These are phyloP conservation scores for Lactifluus rugatus DNA, from an alignment of 768 basidiomycete genomes.

Conservation along the genomic window DNA sequence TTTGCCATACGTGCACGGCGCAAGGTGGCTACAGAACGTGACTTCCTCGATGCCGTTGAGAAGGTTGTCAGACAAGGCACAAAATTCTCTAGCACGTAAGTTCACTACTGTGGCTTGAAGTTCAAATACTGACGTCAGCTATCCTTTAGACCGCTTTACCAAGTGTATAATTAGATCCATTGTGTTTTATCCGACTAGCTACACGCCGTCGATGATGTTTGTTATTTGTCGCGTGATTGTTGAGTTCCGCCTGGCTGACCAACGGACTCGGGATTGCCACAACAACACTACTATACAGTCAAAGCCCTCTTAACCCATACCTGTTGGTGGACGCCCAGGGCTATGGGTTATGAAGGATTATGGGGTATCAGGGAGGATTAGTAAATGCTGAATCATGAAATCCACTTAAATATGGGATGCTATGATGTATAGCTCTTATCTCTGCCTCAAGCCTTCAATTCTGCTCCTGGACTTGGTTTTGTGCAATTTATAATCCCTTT, in stretches of 20 bases:
- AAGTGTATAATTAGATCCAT: conserved; percentile 76
- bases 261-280: background rate
- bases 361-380: too few relatives aligned
- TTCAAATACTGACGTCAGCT: conserved; percentile 5
- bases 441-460: too few relatives aligned
- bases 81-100: conserved; percentile 95
- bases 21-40: conserved; percentile 94
- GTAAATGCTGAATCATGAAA: too few relatives aligned
- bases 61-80: conserved; percentile 97
- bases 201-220: background rate
- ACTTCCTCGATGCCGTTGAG: conserved; percentile 96
- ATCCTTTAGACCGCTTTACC: conserved; percentile 64
- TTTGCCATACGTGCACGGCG: conserved; percentile 95
- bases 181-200: background rate
- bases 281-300: too few relatives aligned
- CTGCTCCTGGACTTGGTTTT: too few relatives aligned
- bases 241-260: background rate
- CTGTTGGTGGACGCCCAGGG: too few relatives aligned
- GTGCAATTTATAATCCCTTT: too few relatives aligned
- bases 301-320: too few relatives aligned
- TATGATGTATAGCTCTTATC: too few relatives aligned
- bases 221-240: too few relatives aligned
- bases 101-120: conserved; percentile 21
- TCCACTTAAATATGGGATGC: too few relatives aligned
- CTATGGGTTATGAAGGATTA: too few relatives aligned